phyloP scores from a whole-genome alignment of 306 rosid species.

The Malus orientalis region DNA sequence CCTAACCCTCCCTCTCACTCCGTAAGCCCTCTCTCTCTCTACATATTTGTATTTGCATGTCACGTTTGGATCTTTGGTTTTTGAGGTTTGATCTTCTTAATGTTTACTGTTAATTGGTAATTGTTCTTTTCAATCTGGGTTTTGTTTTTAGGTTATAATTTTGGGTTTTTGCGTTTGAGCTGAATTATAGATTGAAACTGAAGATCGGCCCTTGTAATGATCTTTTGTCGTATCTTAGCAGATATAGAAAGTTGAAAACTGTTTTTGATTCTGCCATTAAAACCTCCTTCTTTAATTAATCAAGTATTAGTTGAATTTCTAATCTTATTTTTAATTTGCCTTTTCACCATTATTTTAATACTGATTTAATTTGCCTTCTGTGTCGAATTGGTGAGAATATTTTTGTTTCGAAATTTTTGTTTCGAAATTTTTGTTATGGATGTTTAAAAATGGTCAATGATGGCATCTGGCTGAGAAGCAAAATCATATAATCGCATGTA shows the following conservation, averaged over 20 bases:
- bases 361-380: not conserved
- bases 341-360: not conserved
- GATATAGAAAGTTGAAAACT: too few species aligned
- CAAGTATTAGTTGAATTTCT: not conserved
- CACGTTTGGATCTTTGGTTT: not conserved
- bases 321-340: not conserved
- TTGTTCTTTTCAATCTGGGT: not conserved
- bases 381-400: not conserved
- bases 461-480: not conserved
- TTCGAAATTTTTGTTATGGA: not conserved
- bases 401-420: not conserved
- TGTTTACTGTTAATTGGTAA: not conserved
- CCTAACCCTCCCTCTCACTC: not conserved
- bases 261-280: not conserved
- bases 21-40: conserved; percentile 6
- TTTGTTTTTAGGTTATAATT: not conserved
- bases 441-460: not conserved
- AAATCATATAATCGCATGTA: not conserved
- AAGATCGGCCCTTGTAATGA: not conserved
- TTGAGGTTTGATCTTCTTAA: not conserved
- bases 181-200: not conserved
- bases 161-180: not conserved
- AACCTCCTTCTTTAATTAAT: not conserved
- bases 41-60: not conserved
- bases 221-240: not conserved